Base-by-base conservation (phyloP, 208 protist species). In the Phytomonas francai region DNA sequence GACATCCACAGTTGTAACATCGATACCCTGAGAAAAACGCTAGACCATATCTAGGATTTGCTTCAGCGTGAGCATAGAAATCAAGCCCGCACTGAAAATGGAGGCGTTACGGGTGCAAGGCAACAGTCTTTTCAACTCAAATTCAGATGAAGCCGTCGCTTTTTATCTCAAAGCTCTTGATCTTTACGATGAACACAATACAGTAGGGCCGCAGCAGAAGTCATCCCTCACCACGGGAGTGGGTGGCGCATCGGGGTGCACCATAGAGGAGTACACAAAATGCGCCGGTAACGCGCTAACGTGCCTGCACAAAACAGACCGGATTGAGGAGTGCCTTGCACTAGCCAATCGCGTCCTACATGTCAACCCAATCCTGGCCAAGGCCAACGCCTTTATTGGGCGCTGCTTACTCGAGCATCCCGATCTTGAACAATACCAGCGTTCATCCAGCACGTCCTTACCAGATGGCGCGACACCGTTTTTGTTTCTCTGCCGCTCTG, bases 261-360 rank as follows among this genome's bases (percentile, higher is more conserved):
- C 79, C 5, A 27, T 88, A 2, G 87, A 93, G 12, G 89, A 95
- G 67, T 89, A 83, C 68, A 86, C 87, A 0, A 91, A 91, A 63
- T 82, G 81, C 67, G 81, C 87, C 30, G 89, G 89, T 33, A 95
- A 95, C 74, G 87, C 84, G 29, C 66, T 92, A 31, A 95, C 87
- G 25, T 92, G 87, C 63, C 65, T 95, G 30, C 85, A 84, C 57
- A 90, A 92, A 67, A 14, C 85, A 1, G 70, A 73, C 2, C 66
- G 80, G 12, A 78, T 75, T 28, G 71, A 73, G 27, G 62, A 65
- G 27, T 93, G 87, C 67, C 73, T 71, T 1, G 62, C 67, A 16
- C 27, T 92, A 22, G 85, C 85, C 6, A 57, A 64, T 29, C 75
- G 80, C 4, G 84, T 74, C 59, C 79, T 93, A 1, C 63, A 31